A percentile compares a stretch with the other conserved stretches of the same genome.
These are phyloP conservation scores for Cladophialophora psammophila DNA, from an alignment of 2,329 filamentous ascomycete genomes.

Conservation along the genomic window DNA sequence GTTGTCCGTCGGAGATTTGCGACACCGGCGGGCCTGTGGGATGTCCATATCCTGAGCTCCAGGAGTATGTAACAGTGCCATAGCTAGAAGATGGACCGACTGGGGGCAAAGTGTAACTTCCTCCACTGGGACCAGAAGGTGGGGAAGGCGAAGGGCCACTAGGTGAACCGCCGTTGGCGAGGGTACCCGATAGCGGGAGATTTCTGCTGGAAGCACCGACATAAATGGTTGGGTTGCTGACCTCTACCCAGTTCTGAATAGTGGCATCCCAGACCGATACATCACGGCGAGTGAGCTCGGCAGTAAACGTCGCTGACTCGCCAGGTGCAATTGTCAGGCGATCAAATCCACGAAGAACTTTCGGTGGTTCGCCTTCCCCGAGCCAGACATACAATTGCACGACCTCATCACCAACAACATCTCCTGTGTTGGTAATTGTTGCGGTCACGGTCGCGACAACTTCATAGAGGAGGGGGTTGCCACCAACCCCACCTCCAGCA, in stretches of 20 bases:
- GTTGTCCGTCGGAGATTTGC: slow-evolving; percentile 46
- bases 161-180: slow-evolving; percentile 41
- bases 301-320: slow-evolving; percentile 69
- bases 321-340: slow-evolving; percentile 75
- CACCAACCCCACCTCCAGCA: slow-evolving; percentile 66
- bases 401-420: slow-evolving; percentile 59
- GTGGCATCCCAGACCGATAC: slow-evolving; percentile 84
- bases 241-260: slow-evolving; percentile 83
- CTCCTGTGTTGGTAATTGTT: slow-evolving; percentile 61
- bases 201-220: slow-evolving; percentile 67
- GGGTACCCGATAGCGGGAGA: slow-evolving; percentile 55
- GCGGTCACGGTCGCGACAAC: slow-evolving; percentile 58
- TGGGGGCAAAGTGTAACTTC: slow-evolving; percentile 2
- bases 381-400: slow-evolving; percentile 75
- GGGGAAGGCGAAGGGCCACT: slow-evolving; percentile 11
- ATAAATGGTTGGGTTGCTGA: slow-evolving; percentile 61
- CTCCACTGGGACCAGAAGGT: not conserved
- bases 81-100: slow-evolving; percentile 8
- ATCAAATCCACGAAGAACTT: slow-evolving; percentile 80
- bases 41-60: slow-evolving; percentile 24
- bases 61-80: slow-evolving; percentile 2
- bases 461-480: slow-evolving; percentile 64
- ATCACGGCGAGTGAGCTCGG: slow-evolving; percentile 77
- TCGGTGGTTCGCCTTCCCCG: slow-evolving; percentile 74
- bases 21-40: slow-evolving; percentile 14